Evolutionary conservation across 129 eudicot species (phyloP).

Genomic region (Artemisia tridentata): DNA sequence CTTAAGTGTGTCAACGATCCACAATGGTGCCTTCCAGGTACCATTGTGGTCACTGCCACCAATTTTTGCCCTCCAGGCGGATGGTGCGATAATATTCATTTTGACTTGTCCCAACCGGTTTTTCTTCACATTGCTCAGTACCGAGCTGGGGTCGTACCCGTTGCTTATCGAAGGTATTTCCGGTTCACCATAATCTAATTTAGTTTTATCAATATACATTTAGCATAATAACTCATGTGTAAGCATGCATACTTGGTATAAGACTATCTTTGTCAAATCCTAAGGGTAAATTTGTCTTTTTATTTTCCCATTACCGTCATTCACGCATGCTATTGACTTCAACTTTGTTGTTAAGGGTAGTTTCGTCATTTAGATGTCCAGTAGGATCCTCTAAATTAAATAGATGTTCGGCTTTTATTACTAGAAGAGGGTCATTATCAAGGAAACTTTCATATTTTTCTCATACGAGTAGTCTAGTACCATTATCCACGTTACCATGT

Average conservation of each 20-base stretch:
- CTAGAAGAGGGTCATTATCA: background rate
- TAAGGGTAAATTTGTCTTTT: slow-evolving; percentile 12
- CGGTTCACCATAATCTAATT: background rate
- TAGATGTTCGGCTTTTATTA: background rate
- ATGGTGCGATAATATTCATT: slow-evolving; percentile 75
- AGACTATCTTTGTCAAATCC: background rate
- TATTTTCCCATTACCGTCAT: background rate
- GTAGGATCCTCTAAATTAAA: slow-evolving; percentile 18
- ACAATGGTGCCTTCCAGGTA: slow-evolving; percentile 59
- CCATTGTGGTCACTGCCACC: slow-evolving; percentile 75
- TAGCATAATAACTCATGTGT: background rate
- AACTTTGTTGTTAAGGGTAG: slow-evolving; percentile 8
- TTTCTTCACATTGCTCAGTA: slow-evolving; percentile 74
- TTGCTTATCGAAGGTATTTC: slow-evolving; percentile 63
- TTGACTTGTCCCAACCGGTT: slow-evolving; percentile 67
- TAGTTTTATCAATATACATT: slow-evolving; percentile 1
- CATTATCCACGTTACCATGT: background rate
- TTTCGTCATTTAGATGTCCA: background rate
- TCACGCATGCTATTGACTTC: slow-evolving; percentile 1
- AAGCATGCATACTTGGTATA: background rate
- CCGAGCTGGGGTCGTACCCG: slow-evolving; percentile 82
- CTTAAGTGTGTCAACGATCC: slow-evolving; percentile 58
- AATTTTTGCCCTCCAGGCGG: slow-evolving; percentile 89
- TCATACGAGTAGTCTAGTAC: background rate
- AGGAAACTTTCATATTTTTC: slow-evolving; percentile 14